Conservation (phyloP, 805 yeast genomes). For the Candida ficus region DNA sequence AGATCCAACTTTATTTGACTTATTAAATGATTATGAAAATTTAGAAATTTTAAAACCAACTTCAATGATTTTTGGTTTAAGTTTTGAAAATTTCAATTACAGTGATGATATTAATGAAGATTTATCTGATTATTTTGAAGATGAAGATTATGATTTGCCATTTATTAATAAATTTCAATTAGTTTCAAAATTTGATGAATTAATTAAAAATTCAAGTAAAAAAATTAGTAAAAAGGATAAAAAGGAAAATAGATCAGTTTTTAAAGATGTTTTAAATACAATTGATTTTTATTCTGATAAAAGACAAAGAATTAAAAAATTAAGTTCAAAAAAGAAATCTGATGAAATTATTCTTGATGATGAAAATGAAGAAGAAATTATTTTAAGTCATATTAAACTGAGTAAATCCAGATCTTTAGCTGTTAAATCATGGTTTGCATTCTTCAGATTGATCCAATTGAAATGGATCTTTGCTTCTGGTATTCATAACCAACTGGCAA, state of each 20-base stretch:
- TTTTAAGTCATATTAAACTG: constrained; percentile 21
- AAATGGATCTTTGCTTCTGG: constrained; percentile 25
- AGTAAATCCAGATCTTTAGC: constrained; percentile 25
- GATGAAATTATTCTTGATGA: constrained; percentile 7
- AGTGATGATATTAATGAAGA: constrained; percentile 38
- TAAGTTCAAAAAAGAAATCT: constrained; percentile 10
- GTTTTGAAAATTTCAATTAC: constrained; percentile 24
- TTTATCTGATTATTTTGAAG: constrained; percentile 33
- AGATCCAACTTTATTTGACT: constrained; percentile 17
- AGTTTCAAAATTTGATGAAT: constrained; percentile 32
- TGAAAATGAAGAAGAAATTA: constrained; percentile 10
- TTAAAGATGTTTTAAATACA: constrained; percentile 51
- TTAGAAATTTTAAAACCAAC: constrained; percentile 21
- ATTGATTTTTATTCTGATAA: constrained; percentile 35
- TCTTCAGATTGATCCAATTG: constrained; percentile 23
- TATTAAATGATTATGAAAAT: constrained; percentile 15
- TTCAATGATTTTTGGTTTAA: constrained; percentile 23
- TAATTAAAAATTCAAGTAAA: constrained; percentile 49
- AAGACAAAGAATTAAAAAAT: constrained; percentile 30
- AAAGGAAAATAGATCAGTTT: constrained; percentile 51
- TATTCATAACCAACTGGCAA: constrained; percentile 23
- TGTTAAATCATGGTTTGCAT: constrained; percentile 26
- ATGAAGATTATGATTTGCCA: constrained; percentile 41
- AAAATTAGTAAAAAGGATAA: constrained; percentile 59
- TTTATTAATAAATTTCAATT: constrained; percentile 49